Evolutionary conservation across 1,284 basidiomycete species (phyloP).

Genomic region (Ganoderma resinaceum): DNA sequence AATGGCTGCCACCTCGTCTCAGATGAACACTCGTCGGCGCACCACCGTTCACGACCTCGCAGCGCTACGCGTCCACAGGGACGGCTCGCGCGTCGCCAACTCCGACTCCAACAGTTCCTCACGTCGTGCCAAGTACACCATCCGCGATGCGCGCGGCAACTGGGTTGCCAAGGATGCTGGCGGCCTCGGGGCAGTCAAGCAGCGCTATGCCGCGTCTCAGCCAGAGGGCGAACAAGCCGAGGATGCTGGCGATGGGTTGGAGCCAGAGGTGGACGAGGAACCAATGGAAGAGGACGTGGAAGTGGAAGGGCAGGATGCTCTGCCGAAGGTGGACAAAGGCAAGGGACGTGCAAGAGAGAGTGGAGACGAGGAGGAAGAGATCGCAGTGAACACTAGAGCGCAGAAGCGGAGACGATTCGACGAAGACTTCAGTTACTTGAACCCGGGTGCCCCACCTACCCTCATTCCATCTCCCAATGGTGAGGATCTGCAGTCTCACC

Average conservation of each 20-base stretch:
- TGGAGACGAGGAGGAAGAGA: conserved; percentile 27
- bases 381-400: conserved; percentile 36
- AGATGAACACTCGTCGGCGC: conserved; percentile 53
- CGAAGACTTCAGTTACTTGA: conserved; percentile 48
- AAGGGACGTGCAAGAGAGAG: conserved; percentile 36
- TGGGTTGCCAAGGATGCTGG: conserved; percentile 46
- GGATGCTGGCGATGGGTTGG: conserved; percentile 30
- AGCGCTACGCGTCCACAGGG: conserved; percentile 62
- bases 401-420: conserved; percentile 47
- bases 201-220: conserved; percentile 25
- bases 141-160: conserved; percentile 41
- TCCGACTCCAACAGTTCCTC: conserved; percentile 40
- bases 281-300: neutral
- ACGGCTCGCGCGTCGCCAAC: conserved; percentile 62
- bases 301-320: conserved; percentile 6
- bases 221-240: conserved; percentile 15
- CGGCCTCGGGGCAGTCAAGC: conserved; percentile 39
- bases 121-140: conserved; percentile 34
- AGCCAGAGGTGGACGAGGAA: conserved; percentile 29
- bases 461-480: neutral
- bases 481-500: conserved; percentile 1
- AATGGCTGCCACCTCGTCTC: neutral
- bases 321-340: conserved; percentile 32
- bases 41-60: conserved; percentile 67
- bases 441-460: conserved; percentile 18